A percentile compares a stretch with the other conserved stretches of the same genome.
phyloP scores from a whole-genome alignment of 2,329 filamentous ascomycete genomes.

The Ceratocystis eucalypticola region DNA sequence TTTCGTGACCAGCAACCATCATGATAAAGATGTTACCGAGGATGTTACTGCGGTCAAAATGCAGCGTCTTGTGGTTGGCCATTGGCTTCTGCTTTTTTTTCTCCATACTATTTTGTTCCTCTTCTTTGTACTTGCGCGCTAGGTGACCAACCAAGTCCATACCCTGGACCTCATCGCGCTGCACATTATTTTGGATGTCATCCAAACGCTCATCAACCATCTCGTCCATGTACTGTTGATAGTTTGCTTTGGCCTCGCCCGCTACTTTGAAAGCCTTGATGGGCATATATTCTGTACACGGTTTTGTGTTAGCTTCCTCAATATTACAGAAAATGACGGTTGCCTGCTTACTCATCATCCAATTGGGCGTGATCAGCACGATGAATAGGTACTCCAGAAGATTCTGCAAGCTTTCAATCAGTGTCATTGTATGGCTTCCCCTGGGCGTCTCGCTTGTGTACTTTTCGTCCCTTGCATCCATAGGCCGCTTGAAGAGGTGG shows the following conservation, averaged over 20 bases:
- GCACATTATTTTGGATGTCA: slow-evolving; percentile 26
- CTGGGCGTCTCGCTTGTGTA: slow-evolving; percentile 35
- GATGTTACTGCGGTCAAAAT: slow-evolving; percentile 50
- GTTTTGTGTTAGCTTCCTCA: neutral
- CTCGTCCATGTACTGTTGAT: slow-evolving; percentile 55
- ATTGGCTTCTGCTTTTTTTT: slow-evolving; percentile 18
- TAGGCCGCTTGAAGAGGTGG: slow-evolving; percentile 35
- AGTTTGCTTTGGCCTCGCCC: slow-evolving; percentile 45
- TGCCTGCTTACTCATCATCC: slow-evolving; percentile 36
- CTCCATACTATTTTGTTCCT: slow-evolving; percentile 12
- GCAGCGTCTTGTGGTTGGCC: slow-evolving; percentile 24
- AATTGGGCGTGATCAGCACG: slow-evolving; percentile 45
- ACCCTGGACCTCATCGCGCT: slow-evolving; percentile 32
- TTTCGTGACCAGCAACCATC: slow-evolving; percentile 66
- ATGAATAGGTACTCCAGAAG: slow-evolving; percentile 51
- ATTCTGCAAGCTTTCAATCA: slow-evolving; percentile 46
- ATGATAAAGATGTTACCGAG: slow-evolving; percentile 58
- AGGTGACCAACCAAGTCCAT: slow-evolving; percentile 43
- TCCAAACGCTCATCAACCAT: slow-evolving; percentile 48
- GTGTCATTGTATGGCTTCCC: slow-evolving; percentile 48
- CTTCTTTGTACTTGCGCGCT: slow-evolving; percentile 31
- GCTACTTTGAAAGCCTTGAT: slow-evolving; percentile 39
- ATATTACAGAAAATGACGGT: too few species aligned
- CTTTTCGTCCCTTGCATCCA: slow-evolving; percentile 35
- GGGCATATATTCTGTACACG: slow-evolving; percentile 31